phyloP scores from a whole-genome alignment of 2,329 filamentous ascomycete species.

The Fusarium sp. region DNA sequence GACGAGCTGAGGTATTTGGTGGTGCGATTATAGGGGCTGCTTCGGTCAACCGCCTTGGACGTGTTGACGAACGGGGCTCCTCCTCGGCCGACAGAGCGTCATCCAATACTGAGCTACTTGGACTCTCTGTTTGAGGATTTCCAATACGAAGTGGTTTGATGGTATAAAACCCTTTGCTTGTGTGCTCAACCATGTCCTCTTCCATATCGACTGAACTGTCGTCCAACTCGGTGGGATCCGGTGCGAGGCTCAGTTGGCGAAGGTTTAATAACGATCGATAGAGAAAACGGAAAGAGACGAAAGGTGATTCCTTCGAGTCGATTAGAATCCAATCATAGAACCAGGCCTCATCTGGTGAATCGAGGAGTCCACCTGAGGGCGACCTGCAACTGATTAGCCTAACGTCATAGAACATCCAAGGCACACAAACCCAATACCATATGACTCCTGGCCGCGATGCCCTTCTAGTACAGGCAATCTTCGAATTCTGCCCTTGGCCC shows the following conservation, averaged over 20 bases:
- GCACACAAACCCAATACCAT: slow-evolving; percentile 64
- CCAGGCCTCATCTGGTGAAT: slow-evolving; percentile 61
- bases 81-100: neutral
- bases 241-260: slow-evolving; percentile 60
- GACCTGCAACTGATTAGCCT: slow-evolving; percentile 53
- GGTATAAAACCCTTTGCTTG: neutral
- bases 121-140: no score
- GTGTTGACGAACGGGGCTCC: neutral
- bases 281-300: slow-evolving; percentile 66
- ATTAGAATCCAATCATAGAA: slow-evolving; percentile 66
- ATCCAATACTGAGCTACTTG: neutral
- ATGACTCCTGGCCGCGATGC: slow-evolving; percentile 61
- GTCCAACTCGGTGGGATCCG: slow-evolving; percentile 29
- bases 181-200: neutral
- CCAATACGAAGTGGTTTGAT: neutral
- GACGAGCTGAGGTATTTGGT: slow-evolving; percentile 14
- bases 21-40: neutral
- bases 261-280: slow-evolving; percentile 66
- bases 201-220: neutral
- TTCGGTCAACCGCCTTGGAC: neutral
- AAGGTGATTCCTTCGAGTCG: slow-evolving; percentile 65
- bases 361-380: slow-evolving; percentile 64
- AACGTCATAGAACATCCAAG: neutral
- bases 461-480: slow-evolving; percentile 55
- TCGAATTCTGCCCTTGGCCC: slow-evolving; percentile 61